These are phyloP conservation scores for Septoria linicola DNA, from an alignment of 2,329 filamentous ascomycete genomes.

Conservation along the genomic window DNA sequence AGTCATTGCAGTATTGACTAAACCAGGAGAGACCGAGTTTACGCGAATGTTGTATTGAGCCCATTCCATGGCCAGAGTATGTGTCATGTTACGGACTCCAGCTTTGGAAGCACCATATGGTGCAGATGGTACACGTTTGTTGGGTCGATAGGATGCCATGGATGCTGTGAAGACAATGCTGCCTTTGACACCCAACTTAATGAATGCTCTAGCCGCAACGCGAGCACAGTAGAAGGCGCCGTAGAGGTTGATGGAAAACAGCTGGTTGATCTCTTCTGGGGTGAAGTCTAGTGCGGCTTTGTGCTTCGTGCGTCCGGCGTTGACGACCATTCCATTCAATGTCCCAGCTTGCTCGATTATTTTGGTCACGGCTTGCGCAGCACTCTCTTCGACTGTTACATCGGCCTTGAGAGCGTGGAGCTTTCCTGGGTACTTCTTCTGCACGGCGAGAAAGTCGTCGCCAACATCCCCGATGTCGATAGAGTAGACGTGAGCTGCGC, in stretches of 20 bases:
- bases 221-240: slow-evolving; percentile 48
- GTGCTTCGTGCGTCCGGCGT: slow-evolving; percentile 54
- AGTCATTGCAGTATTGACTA: slow-evolving; percentile 19
- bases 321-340: slow-evolving; percentile 52
- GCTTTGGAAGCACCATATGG: slow-evolving; percentile 45
- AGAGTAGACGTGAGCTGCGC: slow-evolving; percentile 46
- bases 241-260: slow-evolving; percentile 47
- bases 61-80: slow-evolving; percentile 44
- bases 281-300: slow-evolving; percentile 53
- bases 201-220: slow-evolving; percentile 47
- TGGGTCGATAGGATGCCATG: slow-evolving; percentile 50
- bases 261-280: slow-evolving; percentile 46
- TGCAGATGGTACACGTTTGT: slow-evolving; percentile 32
- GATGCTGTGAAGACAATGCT: slow-evolving; percentile 49
- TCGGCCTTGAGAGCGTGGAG: slow-evolving; percentile 47
- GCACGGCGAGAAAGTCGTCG: slow-evolving; percentile 44
- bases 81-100: slow-evolving; percentile 44
- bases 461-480: slow-evolving; percentile 48
- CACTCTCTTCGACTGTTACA: slow-evolving; percentile 49
- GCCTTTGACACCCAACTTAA: slow-evolving; percentile 47
- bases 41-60: slow-evolving; percentile 38
- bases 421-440: slow-evolving; percentile 42
- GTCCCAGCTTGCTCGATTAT: slow-evolving; percentile 46
- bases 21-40: slow-evolving; percentile 13
- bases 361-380: slow-evolving; percentile 46